Evolutionary conservation across 176 grass and related monocot species (phyloP).

Genomic region (Zoysia japonica): DNA sequence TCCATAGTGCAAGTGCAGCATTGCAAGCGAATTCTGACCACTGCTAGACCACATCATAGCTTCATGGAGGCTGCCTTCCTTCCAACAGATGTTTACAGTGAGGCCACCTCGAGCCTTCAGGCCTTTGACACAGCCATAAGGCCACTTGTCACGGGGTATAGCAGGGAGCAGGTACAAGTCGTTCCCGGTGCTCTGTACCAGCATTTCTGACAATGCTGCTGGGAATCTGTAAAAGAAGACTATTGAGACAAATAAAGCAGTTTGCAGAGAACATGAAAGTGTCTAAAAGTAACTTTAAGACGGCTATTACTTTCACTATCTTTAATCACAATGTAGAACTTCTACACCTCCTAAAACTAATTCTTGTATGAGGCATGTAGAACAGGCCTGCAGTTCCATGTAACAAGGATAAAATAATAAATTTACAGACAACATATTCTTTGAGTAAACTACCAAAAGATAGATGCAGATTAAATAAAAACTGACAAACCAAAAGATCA

Average conservation of each 20-base stretch:
- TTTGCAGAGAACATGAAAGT: background rate
- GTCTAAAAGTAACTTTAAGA: background rate
- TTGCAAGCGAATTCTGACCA: constrained; percentile 41
- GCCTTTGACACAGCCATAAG: constrained; percentile 71
- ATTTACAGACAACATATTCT: background rate
- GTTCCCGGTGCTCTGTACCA: constrained; percentile 69
- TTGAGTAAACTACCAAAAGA: background rate
- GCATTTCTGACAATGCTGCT: constrained; percentile 84
- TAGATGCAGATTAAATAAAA: background rate
- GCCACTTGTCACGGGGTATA: constrained; percentile 70
- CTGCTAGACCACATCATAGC: constrained; percentile 61
- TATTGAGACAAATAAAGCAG: background rate
- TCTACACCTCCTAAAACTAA: background rate
- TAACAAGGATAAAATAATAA: background rate
- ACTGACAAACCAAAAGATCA: background rate
- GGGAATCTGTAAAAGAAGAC: constrained; percentile 58
- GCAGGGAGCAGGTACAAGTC: constrained; percentile 81
- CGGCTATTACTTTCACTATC: background rate
- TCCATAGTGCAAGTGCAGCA: constrained; percentile 64
- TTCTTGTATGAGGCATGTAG: background rate
- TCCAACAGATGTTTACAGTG: constrained; percentile 79
- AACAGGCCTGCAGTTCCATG: constrained; percentile 1
- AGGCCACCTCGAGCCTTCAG: constrained; percentile 71
- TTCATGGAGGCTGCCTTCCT: constrained; percentile 79
- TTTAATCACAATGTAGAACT: background rate